These are phyloP conservation scores for Exobasidium cylindrosporum DNA, from an alignment of 1,284 basidiomycete genomes.

Conservation along the genomic window DNA sequence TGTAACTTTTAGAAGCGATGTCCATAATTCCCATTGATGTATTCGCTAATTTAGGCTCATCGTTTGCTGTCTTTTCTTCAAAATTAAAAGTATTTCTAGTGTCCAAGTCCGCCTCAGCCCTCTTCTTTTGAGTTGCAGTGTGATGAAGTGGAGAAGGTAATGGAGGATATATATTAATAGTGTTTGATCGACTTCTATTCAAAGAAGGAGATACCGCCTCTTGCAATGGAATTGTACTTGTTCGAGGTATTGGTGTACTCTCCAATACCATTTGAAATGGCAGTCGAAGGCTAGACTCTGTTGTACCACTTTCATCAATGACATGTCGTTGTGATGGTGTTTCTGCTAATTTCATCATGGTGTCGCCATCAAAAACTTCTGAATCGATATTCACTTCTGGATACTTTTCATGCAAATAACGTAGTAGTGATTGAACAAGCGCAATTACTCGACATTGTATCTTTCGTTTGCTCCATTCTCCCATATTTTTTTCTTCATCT, in stretches of 20 bases:
- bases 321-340: background rate
- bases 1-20: background rate
- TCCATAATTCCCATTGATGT: background rate
- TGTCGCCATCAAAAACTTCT: background rate
- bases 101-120: background rate
- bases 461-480: conserved; percentile 9
- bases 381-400: background rate
- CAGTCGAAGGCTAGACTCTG: background rate
- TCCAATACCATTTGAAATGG: background rate
- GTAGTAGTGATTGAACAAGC: conserved; percentile 16
- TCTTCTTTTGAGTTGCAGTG: background rate
- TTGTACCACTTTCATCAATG: background rate
- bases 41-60: background rate
- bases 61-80: background rate
- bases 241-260: background rate
- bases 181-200: background rate
- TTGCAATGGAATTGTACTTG: background rate
- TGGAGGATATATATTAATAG: background rate
- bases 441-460: conserved; percentile 22
- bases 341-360: background rate
- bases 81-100: background rate
- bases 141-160: background rate
- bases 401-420: background rate
- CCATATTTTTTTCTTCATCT: conserved; percentile 3
- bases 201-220: background rate